These are phyloP conservation scores for Geranium rotundifolium DNA, from an alignment of 345 rosid genomes.

Conservation along the genomic window DNA sequence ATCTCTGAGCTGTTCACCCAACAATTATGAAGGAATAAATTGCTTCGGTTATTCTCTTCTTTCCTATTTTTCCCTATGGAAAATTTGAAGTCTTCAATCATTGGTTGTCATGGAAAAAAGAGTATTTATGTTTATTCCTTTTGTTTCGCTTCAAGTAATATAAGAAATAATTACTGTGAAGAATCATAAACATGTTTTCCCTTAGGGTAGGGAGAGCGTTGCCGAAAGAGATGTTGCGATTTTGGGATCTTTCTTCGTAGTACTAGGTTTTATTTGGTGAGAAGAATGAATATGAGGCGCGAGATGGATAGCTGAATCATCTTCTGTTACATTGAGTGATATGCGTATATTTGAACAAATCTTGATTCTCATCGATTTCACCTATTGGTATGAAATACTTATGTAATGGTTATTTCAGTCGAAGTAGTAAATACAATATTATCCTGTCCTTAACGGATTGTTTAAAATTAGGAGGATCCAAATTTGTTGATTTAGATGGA, in stretches of 20 bases:
- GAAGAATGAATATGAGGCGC: background rate
- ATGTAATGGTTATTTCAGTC: too few relatives aligned
- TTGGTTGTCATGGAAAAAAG: background rate
- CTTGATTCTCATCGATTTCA: background rate
- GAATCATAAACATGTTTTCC: background rate
- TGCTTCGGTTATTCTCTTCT: background rate
- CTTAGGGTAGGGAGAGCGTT: too few relatives aligned
- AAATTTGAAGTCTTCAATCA: background rate
- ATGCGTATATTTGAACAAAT: background rate
- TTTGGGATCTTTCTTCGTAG: background rate
- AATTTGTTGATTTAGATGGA: too few relatives aligned
- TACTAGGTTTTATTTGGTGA: background rate
- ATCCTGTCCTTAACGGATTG: too few relatives aligned
- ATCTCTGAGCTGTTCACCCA: background rate
- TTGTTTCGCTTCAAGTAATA: too few relatives aligned
- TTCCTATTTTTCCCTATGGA: background rate
- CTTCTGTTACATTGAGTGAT: background rate
- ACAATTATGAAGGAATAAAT: too few relatives aligned
- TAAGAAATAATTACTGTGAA: too few relatives aligned
- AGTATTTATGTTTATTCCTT: too few relatives aligned
- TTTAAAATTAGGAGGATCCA: too few relatives aligned
- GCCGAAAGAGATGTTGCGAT: too few relatives aligned
- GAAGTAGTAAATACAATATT: too few relatives aligned
- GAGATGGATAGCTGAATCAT: too few relatives aligned
- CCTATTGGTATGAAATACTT: background rate